Conservation (phyloP, 345 rosid species). For the Clausena lansium region DNA sequence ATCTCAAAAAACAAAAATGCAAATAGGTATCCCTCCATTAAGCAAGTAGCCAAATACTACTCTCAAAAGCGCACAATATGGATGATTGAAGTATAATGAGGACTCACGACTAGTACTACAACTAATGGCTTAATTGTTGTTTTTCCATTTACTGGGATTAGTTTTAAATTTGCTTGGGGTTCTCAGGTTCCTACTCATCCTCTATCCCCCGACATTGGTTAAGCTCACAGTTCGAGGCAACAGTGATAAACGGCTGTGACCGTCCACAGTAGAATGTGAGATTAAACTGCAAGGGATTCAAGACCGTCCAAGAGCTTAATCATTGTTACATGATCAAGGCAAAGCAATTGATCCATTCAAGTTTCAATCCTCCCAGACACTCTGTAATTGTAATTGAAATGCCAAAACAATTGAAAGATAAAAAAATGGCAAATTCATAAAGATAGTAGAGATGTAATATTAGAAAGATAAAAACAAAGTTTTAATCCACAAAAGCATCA, state of each 20-base stretch:
- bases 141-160: too few species aligned
- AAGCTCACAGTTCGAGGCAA: background rate
- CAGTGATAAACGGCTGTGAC: background rate
- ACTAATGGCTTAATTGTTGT: too few species aligned
- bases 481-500: slow-evolving; percentile 5
- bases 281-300: background rate
- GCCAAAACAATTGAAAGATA: background rate
- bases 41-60: too few species aligned
- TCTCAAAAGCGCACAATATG: too few species aligned
- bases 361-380: too few species aligned
- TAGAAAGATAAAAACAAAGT: slow-evolving; percentile 19
- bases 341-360: background rate
- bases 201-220: too few species aligned
- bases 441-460: background rate
- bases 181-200: too few species aligned
- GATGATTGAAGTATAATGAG: too few species aligned
- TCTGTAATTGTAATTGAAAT: background rate
- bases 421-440: background rate
- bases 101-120: too few species aligned
- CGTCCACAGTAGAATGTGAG: background rate
- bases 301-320: background rate
- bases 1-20: too few species aligned
- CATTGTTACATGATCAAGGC: background rate
- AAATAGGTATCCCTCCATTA: too few species aligned
- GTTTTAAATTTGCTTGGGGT: too few species aligned